Evolutionary conservation across 2,329 filamentous ascomycete species (phyloP), one percentile per base, ranked within the genome.

Genomic region (Chaetomiaceae sp.): DNA sequence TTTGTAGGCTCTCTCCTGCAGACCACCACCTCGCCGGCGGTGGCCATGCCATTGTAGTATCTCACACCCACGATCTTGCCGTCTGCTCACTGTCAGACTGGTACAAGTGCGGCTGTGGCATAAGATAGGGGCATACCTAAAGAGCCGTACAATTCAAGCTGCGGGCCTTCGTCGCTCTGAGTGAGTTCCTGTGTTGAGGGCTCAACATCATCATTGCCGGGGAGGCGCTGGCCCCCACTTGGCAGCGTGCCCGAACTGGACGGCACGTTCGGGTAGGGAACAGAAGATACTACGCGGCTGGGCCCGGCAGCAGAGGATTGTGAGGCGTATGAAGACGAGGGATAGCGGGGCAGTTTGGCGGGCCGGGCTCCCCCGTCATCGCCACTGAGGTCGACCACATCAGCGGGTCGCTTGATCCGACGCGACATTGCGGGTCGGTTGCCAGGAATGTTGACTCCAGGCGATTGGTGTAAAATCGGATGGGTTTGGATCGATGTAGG

Each of bases 1-100:
- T 92, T 92, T 1, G 69, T 64, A 1, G 87, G 84, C 64, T 92
- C 85, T 64, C 88, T 75, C 33, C 72, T 74, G 50, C 86, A 72
- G 43, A 84, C 68, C 2, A 89, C 82, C 49, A 79, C 74, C 65
- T 89, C 85, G 22, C 84, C 83, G 2, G 74, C 61, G 7, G 77
- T 83, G 14, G 84, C 85, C 59, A 77, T 73, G 1, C 85, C 85
- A 51, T 68, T 69, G 66, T 89, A 89, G 65, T 81, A 88, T 40
- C 72, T 77, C 62, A 64, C 79, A 6, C 77, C 77, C 2, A 80
- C 77, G 55, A 79, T 73, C 60, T 79, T 79, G 36, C 66, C 70
- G 45, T 72, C 75, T 76, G 39, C 4, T 12, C 4, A 9, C 14
- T 12, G 33, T 46, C 23, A 59, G 51, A 6, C 3, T 11, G 48